phyloP scores from a whole-genome alignment of 1,284 basidiomycete species.

The Caloboletus firmus region DNA sequence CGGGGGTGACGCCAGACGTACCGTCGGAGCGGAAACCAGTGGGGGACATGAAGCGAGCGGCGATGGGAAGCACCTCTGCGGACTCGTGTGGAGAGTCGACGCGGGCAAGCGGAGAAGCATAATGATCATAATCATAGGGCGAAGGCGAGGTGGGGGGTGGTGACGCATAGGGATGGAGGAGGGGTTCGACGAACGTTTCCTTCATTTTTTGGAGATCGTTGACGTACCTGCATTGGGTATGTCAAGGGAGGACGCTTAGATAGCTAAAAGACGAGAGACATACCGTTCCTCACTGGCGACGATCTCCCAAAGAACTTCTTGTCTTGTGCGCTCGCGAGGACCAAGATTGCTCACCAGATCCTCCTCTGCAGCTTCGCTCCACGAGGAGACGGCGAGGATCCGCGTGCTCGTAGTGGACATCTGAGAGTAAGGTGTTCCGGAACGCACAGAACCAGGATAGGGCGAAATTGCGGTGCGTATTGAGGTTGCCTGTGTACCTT shows the following conservation, averaged over 20 bases:
- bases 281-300: conserved; percentile 95
- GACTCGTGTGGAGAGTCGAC: conserved; percentile 67
- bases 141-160: conserved; percentile 46
- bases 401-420: conserved; percentile 67
- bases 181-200: conserved; percentile 87
- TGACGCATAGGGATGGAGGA: conserved; percentile 79
- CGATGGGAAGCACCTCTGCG: conserved; percentile 79
- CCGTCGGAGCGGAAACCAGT: conserved; percentile 56
- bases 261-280: conserved; percentile 29
- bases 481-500: conserved; percentile 48
- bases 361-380: conserved; percentile 94
- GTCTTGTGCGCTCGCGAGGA: conserved; percentile 89
- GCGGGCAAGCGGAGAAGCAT: conserved; percentile 37
- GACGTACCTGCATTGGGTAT: conserved; percentile 69
- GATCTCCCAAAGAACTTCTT: conserved; percentile 98
- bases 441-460: conserved; percentile 66
- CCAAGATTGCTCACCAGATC: conserved; percentile 94
- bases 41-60: conserved; percentile 86
- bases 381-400: conserved; percentile 81
- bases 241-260: conserved; percentile 18
- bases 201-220: conserved; percentile 87
- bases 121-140: conserved; percentile 68
- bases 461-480: conserved; percentile 63
- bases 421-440: conserved; percentile 75
- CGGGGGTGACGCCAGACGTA: conserved; percentile 37